phyloP scores from a whole-genome alignment of 2,329 filamentous ascomycete species.

The Calonectria hongkongensis region DNA sequence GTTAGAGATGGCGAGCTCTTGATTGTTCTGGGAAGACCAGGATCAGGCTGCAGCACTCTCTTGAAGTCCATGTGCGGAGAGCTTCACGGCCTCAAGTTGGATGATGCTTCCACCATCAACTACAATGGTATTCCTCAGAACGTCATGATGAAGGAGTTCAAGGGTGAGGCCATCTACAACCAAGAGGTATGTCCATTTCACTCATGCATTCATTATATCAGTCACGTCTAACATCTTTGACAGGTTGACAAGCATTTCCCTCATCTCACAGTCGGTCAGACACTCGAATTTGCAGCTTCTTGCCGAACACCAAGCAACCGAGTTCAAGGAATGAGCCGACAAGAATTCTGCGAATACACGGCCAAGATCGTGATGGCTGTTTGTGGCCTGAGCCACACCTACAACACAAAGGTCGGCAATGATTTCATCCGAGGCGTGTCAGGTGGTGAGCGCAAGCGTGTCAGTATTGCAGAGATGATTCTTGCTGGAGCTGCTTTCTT shows the following conservation, averaged over 20 bases:
- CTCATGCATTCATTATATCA: constrained; percentile 64
- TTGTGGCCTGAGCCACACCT: constrained; percentile 83
- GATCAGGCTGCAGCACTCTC: constrained; percentile 78
- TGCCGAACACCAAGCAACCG: constrained; percentile 80
- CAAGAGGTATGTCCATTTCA: constrained; percentile 72
- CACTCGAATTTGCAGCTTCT: constrained; percentile 82
- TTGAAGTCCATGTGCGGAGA: constrained; percentile 78
- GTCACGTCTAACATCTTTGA: constrained; percentile 45
- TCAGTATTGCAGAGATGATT: constrained; percentile 87
- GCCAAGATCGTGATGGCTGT: constrained; percentile 81
- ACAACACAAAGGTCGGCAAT: constrained; percentile 84
- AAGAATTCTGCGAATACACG: constrained; percentile 77
- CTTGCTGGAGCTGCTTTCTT: constrained; percentile 75
- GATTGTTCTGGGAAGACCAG: constrained; percentile 80
- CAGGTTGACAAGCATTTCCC: constrained; percentile 84
- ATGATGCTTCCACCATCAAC: constrained; percentile 70
- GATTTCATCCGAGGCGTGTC: constrained; percentile 83
- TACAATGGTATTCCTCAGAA: constrained; percentile 77
- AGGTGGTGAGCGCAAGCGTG: constrained; percentile 85
- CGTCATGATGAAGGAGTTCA: constrained; percentile 75
- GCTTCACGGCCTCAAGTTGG: constrained; percentile 73
- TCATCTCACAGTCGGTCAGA: constrained; percentile 84
- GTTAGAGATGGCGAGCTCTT: constrained; percentile 80
- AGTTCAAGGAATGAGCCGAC: constrained; percentile 76
- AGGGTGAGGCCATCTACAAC: constrained; percentile 83